Percentiles rank a stretch among this genome's conserved stretches.
phyloP scores from a whole-genome alignment of 164 flowering plant species.

The Brasenia schreberi region DNA sequence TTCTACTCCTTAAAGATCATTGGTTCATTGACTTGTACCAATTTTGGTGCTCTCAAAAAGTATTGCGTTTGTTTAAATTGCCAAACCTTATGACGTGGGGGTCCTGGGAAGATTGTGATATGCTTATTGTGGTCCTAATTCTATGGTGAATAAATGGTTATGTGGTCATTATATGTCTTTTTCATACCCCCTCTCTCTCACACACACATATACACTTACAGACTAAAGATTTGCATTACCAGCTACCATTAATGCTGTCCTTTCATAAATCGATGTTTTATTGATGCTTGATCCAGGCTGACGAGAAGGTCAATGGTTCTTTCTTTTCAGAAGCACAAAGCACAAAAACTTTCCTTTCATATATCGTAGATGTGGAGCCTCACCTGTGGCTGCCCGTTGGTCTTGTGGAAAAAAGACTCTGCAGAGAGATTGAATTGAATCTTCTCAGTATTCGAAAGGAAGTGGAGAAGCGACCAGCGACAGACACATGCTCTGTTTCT shows the following conservation, averaged over 20 bases:
- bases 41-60: too few relatives aligned
- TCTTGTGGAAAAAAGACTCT: conserved; percentile 65
- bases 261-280: not conserved
- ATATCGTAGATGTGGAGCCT: conserved; percentile 59
- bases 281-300: conserved; percentile 15
- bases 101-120: too few relatives aligned
- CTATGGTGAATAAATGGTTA: too few relatives aligned
- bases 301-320: conserved; percentile 6
- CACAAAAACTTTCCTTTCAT: conserved; percentile 35
- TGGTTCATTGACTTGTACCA: too few relatives aligned
- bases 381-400: conserved; percentile 71
- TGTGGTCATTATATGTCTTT: not conserved
- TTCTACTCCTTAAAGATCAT: too few relatives aligned
- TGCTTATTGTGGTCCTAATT: too few relatives aligned
- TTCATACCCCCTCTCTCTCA: not conserved
- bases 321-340: conserved; percentile 14
- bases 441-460: conserved; percentile 37
- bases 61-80: too few relatives aligned
- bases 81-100: too few relatives aligned
- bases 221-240: not conserved
- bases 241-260: not conserved
- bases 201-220: not conserved
- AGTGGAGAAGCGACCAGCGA: conserved; percentile 11
- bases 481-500: not conserved
- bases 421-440: conserved; percentile 52